Evolutionary conservation across 2,329 filamentous ascomycete genomes (phyloP).

Genomic region (Colletotrichum sublineola): DNA sequence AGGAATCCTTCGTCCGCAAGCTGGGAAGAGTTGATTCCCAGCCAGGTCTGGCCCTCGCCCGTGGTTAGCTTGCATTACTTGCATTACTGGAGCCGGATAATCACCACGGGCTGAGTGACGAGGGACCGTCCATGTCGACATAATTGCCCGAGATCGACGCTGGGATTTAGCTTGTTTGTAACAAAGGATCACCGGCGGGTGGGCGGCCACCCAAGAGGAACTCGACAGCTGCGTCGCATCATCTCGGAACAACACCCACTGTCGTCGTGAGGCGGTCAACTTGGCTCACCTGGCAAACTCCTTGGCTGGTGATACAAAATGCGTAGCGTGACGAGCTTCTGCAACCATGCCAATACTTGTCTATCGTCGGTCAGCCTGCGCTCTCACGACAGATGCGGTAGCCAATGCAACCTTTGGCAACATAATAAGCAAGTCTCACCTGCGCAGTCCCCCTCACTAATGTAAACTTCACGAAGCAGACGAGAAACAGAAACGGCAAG

Average conservation of each 20-base stretch:
- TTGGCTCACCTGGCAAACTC: not conserved
- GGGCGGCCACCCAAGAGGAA: not conserved
- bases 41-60: no score
- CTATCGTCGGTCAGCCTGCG: not conserved
- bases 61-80: no score
- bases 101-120: constrained; percentile 32
- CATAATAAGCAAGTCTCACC: not conserved
- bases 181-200: not conserved
- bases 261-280: not conserved
- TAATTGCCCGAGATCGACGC: constrained; percentile 30
- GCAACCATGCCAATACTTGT: constrained; percentile 6
- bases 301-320: not conserved
- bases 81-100: not conserved
- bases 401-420: not conserved
- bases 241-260: no score
- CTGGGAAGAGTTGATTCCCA: not conserved
- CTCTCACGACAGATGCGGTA: constrained; percentile 20
- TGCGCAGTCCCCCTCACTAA: no score
- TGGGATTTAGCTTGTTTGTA: constrained; percentile 19
- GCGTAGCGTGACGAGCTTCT: not conserved
- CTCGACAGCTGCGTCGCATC: not conserved
- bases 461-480: not conserved
- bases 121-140: not conserved
- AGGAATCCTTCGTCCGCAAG: constrained; percentile 18
- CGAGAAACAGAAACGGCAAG: not conserved